Base-by-base conservation (phyloP, 1,284 basidiomycete genomes). In the Mycosarcoma maydis region DNA sequence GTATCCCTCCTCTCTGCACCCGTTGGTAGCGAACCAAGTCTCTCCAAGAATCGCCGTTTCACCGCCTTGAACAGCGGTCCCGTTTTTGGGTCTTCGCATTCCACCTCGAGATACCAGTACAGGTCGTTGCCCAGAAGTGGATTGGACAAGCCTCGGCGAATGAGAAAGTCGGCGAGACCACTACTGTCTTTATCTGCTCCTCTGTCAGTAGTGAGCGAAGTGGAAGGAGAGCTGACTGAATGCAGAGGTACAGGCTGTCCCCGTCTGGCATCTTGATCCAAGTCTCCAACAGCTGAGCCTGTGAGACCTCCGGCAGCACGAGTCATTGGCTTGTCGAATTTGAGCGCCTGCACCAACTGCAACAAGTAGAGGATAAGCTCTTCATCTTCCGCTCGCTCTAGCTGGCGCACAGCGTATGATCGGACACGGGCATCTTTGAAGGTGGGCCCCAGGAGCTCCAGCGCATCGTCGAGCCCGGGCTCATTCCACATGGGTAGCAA, bases 61-160 rank as follows among this genome's bases (percentile, higher is more conserved):
- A 98, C 92, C 45, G 90, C 87, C 2, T 89, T 90, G 78, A 94
- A 99, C 89, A 98, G 92, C 84, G 92, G 92, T 3, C 92, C 92
- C 78, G 91, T 88, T 34, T 60, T 65, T 1, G 55, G 49, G 79
- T 94, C 92, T 23, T 88, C 83, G 40, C 90, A 90, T 82, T 98
- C 96, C 3, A 98, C 95, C 86, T 92, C 92, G 50, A 98, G 87
- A 76, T 98, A 99, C 96, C 96, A 98, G 80, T 96, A 91, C 60
- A 98, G 86, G 24, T 91, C 87, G 76, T 97, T 98, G 0, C 94
- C 95, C 1, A 98, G 85, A 0, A 93, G 86, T 1, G 86, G 86
- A 76, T 96, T 95, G 49, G 86, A 85, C 11, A 93, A 90, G 16
- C 92, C 92, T 17, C 94, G 87, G 5, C 87, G 84, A 48, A 98